phyloP scores from a whole-genome alignment of 345 rosid species.

The Arabidopsis arenosa region DNA sequence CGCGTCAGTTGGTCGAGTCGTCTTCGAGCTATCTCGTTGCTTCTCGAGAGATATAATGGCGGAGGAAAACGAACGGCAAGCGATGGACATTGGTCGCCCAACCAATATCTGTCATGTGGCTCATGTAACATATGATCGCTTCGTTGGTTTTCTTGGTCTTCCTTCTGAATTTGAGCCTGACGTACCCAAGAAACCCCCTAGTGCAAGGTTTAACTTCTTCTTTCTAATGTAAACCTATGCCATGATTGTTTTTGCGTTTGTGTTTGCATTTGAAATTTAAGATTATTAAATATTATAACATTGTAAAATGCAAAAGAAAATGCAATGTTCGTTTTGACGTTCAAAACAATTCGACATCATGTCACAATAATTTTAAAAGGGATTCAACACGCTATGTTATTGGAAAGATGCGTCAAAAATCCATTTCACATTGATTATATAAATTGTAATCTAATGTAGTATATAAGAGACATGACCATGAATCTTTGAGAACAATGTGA shows the following conservation, averaged over 20 bases:
- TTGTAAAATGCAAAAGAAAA: background rate
- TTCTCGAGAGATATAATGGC: slow-evolving; percentile 37
- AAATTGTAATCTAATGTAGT: background rate
- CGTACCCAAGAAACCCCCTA: slow-evolving; percentile 80
- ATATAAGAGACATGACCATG: background rate
- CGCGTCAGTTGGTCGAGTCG: slow-evolving; percentile 34
- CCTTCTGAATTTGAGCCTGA: slow-evolving; percentile 94
- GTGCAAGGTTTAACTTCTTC: slow-evolving; percentile 68
- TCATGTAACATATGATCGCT: slow-evolving; percentile 91
- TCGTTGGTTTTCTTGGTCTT: slow-evolving; percentile 90
- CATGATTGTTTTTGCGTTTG: background rate
- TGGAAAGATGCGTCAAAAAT: background rate
- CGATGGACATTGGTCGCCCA: slow-evolving; percentile 87
- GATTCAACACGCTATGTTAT: background rate
- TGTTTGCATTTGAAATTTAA: background rate
- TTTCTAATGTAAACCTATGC: background rate
- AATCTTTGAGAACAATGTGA: background rate
- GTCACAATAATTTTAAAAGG: background rate
- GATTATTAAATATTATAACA: background rate
- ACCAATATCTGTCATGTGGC: slow-evolving; percentile 87
- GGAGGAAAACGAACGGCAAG: slow-evolving; percentile 47
- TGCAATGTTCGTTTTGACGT: background rate
- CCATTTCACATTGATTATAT: background rate
- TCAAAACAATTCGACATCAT: background rate
- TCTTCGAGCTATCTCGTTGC: slow-evolving; percentile 41